Percentiles rank a stretch among this genome's conserved stretches.
phyloP scores from a whole-genome alignment of 75 land plant genomes.

The Sequoia sempervirens region DNA sequence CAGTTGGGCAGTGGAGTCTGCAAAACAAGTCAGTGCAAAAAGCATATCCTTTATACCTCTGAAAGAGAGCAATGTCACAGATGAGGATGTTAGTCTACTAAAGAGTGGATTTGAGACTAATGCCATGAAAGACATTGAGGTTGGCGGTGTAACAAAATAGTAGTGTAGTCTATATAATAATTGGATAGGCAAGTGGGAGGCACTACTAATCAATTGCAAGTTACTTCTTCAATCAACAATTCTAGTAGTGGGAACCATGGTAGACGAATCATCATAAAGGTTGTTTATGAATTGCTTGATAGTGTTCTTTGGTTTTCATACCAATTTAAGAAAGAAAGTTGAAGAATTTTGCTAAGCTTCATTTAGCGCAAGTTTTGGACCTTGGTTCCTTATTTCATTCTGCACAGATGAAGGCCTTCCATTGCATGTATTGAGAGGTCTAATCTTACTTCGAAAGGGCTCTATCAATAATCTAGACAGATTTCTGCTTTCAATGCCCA shows the following conservation, averaged over 20 bases:
- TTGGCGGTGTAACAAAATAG: not conserved
- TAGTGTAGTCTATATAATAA: not conserved
- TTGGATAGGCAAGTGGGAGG: not conserved
- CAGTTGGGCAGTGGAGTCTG: slow-evolving; percentile 58
- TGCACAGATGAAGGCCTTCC: not conserved
- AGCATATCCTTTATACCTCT: not conserved
- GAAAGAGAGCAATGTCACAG: slow-evolving; percentile 6
- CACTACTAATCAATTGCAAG: not conserved
- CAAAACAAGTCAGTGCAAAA: slow-evolving; percentile 33
- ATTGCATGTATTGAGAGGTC: not conserved
- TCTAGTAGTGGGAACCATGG: not conserved
- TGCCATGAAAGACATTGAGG: slow-evolving; percentile 16
- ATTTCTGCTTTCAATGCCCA: not conserved
- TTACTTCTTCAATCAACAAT: not conserved
- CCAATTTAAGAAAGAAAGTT: not conserved
- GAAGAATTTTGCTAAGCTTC: not conserved
- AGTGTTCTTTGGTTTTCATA: not conserved
- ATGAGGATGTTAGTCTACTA: slow-evolving; percentile 32
- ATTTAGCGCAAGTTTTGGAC: not conserved
- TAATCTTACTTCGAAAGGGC: not conserved
- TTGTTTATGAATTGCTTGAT: slow-evolving; percentile 2
- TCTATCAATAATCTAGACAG: not conserved
- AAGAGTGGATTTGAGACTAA: slow-evolving; percentile 12
- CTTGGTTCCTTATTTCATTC: not conserved
- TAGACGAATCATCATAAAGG: slow-evolving; percentile 1